Percentiles rank a stretch among this genome's conserved stretches.
These are phyloP conservation scores for Didymella keratinophila DNA, from an alignment of 2,329 filamentous ascomycete genomes.

Conservation along the genomic window DNA sequence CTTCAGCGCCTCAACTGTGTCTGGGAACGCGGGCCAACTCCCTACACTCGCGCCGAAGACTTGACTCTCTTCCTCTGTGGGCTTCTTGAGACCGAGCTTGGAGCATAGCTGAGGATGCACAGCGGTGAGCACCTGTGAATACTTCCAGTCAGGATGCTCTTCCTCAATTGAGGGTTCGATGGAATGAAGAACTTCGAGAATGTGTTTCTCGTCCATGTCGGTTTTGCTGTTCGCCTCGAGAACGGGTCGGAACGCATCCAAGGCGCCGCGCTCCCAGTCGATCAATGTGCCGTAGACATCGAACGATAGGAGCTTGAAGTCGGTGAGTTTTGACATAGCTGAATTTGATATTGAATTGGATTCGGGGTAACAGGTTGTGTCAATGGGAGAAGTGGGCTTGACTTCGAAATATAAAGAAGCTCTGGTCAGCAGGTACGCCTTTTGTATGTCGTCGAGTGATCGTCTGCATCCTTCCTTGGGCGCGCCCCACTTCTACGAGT, in stretches of 20 bases:
- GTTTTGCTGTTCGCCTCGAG: constrained; percentile 48
- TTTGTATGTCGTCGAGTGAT: constrained; percentile 3
- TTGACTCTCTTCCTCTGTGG: constrained; percentile 52
- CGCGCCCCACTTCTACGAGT: constrained; percentile 19
- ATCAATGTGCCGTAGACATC: constrained; percentile 83
- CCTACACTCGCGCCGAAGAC: constrained; percentile 63
- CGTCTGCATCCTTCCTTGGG: neutral
- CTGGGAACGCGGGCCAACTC: constrained; percentile 64
- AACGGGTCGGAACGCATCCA: constrained; percentile 61
- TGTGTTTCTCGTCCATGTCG: constrained; percentile 34
- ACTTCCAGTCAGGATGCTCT: constrained; percentile 64
- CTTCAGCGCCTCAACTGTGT: constrained; percentile 63
- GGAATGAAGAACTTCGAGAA: constrained; percentile 54
- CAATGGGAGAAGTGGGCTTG: neutral
- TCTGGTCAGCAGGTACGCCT: neutral
- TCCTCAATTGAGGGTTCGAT: constrained; percentile 61
- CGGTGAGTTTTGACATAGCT: constrained; percentile 46
- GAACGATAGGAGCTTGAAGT: constrained; percentile 69
- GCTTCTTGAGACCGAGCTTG: constrained; percentile 51
- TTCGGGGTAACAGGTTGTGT: neutral
- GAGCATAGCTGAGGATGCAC: constrained; percentile 59
- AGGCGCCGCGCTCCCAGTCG: constrained; percentile 77
- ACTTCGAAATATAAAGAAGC: neutral
- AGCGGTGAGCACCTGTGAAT: constrained; percentile 66
- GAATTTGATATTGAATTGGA: neutral